Evolutionary conservation across 2,329 filamentous ascomycete species (phyloP).

Genomic region (Thelonectria blattea): DNA sequence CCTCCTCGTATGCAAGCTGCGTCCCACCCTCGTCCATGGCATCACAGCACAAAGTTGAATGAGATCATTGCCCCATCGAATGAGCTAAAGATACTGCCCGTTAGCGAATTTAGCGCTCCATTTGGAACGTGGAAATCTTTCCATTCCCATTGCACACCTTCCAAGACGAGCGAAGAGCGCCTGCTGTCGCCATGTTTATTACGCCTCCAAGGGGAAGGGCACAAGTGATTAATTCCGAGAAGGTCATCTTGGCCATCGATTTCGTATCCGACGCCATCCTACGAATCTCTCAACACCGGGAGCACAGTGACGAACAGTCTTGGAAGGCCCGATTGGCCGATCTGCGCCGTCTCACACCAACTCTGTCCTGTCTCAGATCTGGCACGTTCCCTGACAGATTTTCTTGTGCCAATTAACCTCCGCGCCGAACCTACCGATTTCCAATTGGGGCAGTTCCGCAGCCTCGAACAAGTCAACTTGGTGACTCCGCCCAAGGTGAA

Average conservation of each 20-base stretch:
- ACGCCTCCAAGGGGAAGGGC: not conserved
- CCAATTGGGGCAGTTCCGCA: not conserved
- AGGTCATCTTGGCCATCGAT: not conserved
- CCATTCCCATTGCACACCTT: not conserved
- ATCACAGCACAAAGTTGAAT: not conserved
- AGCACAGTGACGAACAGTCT: too few species aligned
- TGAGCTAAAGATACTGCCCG: constrained; percentile 7
- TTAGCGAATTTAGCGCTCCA: constrained; percentile 1
- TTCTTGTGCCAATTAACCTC: not conserved
- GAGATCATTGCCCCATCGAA: constrained; percentile 18
- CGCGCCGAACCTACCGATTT: not conserved
- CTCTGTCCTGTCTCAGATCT: not conserved
- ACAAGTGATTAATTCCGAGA: not conserved
- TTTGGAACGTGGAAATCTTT: constrained; percentile 3
- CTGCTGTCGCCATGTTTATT: constrained; percentile 7
- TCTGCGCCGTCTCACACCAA: not conserved
- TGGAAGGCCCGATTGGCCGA: not conserved
- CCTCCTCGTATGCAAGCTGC: not conserved
- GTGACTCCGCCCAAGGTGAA: not conserved
- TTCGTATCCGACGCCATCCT: not conserved
- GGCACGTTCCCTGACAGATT: not conserved
- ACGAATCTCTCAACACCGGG: not conserved
- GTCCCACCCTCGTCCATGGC: not conserved
- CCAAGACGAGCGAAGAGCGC: constrained; percentile 3
- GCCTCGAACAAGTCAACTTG: not conserved